phyloP scores from a whole-genome alignment of 805 yeast species.

The Saturnispora gosingensis region DNA sequence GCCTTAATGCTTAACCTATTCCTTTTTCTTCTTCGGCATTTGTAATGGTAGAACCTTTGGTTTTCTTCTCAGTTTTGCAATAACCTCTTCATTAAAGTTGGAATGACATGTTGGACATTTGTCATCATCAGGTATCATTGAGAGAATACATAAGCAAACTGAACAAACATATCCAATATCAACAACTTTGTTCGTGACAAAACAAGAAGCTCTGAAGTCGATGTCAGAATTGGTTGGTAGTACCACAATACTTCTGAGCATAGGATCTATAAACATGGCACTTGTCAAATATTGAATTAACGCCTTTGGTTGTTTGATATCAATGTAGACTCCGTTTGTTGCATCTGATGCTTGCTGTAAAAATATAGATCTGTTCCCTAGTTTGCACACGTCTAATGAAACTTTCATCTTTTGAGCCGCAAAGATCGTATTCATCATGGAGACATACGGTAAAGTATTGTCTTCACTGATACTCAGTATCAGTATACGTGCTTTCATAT shows the following conservation, averaged over 20 bases:
- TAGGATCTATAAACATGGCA: slow-evolving; percentile 81
- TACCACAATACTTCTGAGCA: slow-evolving; percentile 63
- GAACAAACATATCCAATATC: slow-evolving; percentile 94
- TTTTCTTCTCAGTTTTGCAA: slow-evolving; percentile 47
- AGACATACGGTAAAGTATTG: slow-evolving; percentile 72
- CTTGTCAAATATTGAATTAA: slow-evolving; percentile 74
- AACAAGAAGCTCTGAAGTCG: slow-evolving; percentile 92
- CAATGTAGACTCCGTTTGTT: slow-evolving; percentile 80
- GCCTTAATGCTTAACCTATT: neutral
- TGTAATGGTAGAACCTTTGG: slow-evolving; percentile 35
- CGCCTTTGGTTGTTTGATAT: slow-evolving; percentile 60
- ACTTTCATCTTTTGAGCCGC: slow-evolving; percentile 90
- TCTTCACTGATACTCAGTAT: slow-evolving; percentile 63
- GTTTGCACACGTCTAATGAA: slow-evolving; percentile 83
- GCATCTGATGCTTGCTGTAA: slow-evolving; percentile 95
- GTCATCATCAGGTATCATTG: slow-evolving; percentile 55
- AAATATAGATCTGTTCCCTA: slow-evolving; percentile 65
- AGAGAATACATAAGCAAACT: slow-evolving; percentile 79
- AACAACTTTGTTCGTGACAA: slow-evolving; percentile 78
- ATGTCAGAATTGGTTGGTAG: slow-evolving; percentile 79
- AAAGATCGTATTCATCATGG: slow-evolving; percentile 91
- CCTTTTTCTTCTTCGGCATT: slow-evolving; percentile 19
- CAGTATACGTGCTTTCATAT: slow-evolving; percentile 56
- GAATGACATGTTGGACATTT: slow-evolving; percentile 85
- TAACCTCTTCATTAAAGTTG: slow-evolving; percentile 54